Evolutionary conservation across 208 protist species (phyloP).

Genomic region (Leptomonas seymouri): DNA sequence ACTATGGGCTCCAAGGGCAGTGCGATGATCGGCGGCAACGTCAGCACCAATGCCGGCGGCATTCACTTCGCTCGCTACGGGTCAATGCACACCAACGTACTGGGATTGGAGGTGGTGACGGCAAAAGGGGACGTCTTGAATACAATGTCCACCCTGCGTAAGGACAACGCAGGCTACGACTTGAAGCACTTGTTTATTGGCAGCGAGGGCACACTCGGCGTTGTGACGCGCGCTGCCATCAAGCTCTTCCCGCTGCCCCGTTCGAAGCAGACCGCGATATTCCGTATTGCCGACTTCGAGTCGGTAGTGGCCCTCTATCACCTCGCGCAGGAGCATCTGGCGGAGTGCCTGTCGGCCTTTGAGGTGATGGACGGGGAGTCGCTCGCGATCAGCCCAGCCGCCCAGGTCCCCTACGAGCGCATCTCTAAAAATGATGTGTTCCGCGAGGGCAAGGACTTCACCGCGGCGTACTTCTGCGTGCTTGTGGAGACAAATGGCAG

Average conservation of each 20-base stretch:
- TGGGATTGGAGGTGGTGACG: slow-evolving; percentile 94
- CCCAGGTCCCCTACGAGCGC: slow-evolving; percentile 49
- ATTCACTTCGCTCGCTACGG: slow-evolving; percentile 96
- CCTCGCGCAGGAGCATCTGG: slow-evolving; percentile 81
- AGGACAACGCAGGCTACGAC: slow-evolving; percentile 98
- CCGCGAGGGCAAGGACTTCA: slow-evolving; percentile 43
- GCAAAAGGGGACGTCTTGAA: slow-evolving; percentile 80
- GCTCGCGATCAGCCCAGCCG: slow-evolving; percentile 58
- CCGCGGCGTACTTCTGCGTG: slow-evolving; percentile 83
- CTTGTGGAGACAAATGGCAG: slow-evolving; percentile 95
- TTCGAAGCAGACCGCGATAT: slow-evolving; percentile 87
- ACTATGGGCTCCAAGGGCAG: slow-evolving; percentile 97
- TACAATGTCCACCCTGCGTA: slow-evolving; percentile 84
- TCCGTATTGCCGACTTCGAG: slow-evolving; percentile 74
- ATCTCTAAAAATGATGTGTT: slow-evolving; percentile 51
- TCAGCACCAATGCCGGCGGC: slow-evolving; percentile 97
- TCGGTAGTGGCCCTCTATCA: slow-evolving; percentile 72
- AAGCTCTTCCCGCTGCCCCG: slow-evolving; percentile 56
- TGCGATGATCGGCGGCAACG: slow-evolving; percentile 97
- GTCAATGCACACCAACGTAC: slow-evolving; percentile 93
- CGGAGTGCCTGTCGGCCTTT: slow-evolving; percentile 94
- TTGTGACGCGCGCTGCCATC: slow-evolving; percentile 90
- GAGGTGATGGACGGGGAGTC: slow-evolving; percentile 93
- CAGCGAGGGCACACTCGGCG: slow-evolving; percentile 96
- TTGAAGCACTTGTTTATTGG: slow-evolving; percentile 98